Conservation (phyloP, 2,329 filamentous ascomycete genomes). For the Cladophialophora yegresii region DNA sequence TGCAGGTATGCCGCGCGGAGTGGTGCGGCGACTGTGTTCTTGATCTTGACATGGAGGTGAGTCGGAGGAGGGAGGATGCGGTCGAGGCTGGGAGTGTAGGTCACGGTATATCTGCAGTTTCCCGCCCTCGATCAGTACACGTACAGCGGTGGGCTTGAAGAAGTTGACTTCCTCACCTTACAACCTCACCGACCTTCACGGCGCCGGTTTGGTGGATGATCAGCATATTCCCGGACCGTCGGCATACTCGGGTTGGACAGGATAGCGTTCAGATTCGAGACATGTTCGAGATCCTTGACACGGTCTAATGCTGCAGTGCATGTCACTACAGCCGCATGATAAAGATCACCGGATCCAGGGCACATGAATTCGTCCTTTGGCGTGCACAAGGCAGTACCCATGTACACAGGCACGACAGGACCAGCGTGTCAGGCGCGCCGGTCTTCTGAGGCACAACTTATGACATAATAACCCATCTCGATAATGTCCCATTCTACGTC, state of each 20-base stretch:
- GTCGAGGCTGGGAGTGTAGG: constrained; percentile 85
- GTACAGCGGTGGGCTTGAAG: background rate
- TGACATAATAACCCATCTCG: background rate
- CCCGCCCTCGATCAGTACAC: constrained; percentile 2
- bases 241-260: background rate
- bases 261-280: background rate
- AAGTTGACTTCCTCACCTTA: constrained; percentile 61
- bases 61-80: constrained; percentile 85
- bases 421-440: background rate
- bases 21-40: constrained; percentile 87
- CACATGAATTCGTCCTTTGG: background rate
- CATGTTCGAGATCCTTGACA: background rate
- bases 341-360: background rate
- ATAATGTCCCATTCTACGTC: background rate
- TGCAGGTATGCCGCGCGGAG: constrained; percentile 94
- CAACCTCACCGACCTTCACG: constrained; percentile 91
- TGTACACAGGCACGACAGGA: too few species aligned
- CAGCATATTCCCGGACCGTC: constrained; percentile 65
- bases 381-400: background rate
- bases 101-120: constrained; percentile 68
- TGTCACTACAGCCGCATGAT: background rate
- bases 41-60: constrained; percentile 79
- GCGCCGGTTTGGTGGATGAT: constrained; percentile 86
- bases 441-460: background rate
- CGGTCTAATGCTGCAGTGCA: background rate